Evolutionary conservation across 306 rosid genomes (phyloP), one percentile per base, ranked within the genome.

Genomic region (Sechiopsis laciniata): DNA sequence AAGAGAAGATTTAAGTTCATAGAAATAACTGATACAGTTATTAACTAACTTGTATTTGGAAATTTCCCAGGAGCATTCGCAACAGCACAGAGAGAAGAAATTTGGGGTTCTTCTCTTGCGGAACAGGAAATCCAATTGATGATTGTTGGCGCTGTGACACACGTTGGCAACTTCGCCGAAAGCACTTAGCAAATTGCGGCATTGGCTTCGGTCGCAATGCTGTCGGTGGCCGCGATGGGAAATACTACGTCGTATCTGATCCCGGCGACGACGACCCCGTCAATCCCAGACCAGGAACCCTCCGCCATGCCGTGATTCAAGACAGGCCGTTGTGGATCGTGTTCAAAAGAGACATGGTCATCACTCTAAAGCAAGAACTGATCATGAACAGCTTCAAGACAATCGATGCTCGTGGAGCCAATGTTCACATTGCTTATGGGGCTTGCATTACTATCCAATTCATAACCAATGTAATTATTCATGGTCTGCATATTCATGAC

Each of bases 351-450:
- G 99, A 94, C 84, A 94, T 94, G 99, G 92, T 94, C 60, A 94
- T 94, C 80, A 91, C 95, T 0, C 72, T 94, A 0, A 91, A 91
- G 77, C 97, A 94, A 71, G 99, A 94, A 77, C 90, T 94, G 1
- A 62, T 94, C 10, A 89, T 94, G 99, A 94, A 94, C 82, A 94
- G 99, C 84, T 94, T 94, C 63, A 94, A 94, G 90, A 94, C 99
- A 68, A 86, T 94, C 15, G 99, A 94, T 54, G 99, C 76, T 1
- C 89, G 99, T 8, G 99, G 99, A 10, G 86, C 54, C 8, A 91
- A 86, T 56, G 99, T 94, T 17, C 99, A 94, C 78, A 89, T 94
- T 72, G 99, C 99, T 1, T 76, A 84, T 48, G 99, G 99, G 3
- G 99, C 82, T 3, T 91, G 99, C 78, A 91, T 94, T 40, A 94